Evolutionary conservation across 306 rosid species (phyloP).

Genomic region (Gleditsia sinensis): DNA sequence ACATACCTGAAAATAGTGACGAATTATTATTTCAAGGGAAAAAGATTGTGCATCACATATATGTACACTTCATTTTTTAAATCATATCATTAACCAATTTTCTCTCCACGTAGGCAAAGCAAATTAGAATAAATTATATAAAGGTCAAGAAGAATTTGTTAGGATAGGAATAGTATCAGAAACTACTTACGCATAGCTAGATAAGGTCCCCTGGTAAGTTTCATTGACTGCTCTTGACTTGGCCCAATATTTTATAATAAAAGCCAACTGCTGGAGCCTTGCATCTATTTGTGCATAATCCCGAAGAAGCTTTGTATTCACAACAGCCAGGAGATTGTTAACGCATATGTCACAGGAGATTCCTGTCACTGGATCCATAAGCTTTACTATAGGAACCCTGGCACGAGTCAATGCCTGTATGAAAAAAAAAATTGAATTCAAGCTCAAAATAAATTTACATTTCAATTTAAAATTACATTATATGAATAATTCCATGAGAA

Average conservation of each 20-base stretch:
- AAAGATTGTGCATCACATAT: slow-evolving; percentile 11
- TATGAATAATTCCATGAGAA: slow-evolving; percentile 11
- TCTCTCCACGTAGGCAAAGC: not conserved
- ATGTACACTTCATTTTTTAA: slow-evolving; percentile 9
- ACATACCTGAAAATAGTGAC: slow-evolving; percentile 81
- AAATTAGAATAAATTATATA: not conserved
- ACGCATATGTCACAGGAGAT: slow-evolving; percentile 96
- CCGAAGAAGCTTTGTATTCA: slow-evolving; percentile 87
- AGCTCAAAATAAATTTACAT: too few species aligned
- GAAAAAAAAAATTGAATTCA: slow-evolving; percentile 37
- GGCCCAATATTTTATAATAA: slow-evolving; percentile 95
- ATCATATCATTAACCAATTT: slow-evolving; percentile 4
- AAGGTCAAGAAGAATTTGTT: not conserved
- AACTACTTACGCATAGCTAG: slow-evolving; percentile 95
- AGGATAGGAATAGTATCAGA: slow-evolving; percentile 10
- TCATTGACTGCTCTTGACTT: slow-evolving; percentile 96
- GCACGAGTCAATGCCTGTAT: slow-evolving; percentile 92
- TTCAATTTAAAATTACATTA: not conserved
- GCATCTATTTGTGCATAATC: slow-evolving; percentile 79
- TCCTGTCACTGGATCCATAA: slow-evolving; percentile 88
- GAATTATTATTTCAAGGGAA: not conserved
- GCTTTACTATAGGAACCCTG: slow-evolving; percentile 97
- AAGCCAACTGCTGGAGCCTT: slow-evolving; percentile 82
- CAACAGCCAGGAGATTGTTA: slow-evolving; percentile 93
- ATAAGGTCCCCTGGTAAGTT: slow-evolving; percentile 95